Percentiles rank a stretch among this genome's conserved stretches.
phyloP scores from a whole-genome alignment of 768 basidiomycete species.

The Galerina sulciceps region DNA sequence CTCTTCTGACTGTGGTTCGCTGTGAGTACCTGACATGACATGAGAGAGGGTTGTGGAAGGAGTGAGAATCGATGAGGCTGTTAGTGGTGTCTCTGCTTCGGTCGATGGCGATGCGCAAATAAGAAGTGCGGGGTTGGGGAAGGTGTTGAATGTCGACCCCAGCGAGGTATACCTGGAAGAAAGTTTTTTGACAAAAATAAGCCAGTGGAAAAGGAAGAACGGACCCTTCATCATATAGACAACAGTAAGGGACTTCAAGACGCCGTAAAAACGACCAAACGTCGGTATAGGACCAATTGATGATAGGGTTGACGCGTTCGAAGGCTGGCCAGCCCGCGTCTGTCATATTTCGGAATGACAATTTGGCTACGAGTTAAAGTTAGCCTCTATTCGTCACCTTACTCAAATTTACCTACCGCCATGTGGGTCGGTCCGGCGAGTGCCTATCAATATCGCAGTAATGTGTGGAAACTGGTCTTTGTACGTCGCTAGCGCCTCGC shows the following conservation, averaged over 20 bases:
- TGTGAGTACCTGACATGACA: conserved; percentile 27
- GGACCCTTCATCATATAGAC: conserved; percentile 90
- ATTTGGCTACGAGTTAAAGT: conserved; percentile 50
- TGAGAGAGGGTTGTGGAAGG: conserved; percentile 26
- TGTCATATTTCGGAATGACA: conserved; percentile 77
- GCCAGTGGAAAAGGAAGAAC: not conserved
- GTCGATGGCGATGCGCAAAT: conserved; percentile 23
- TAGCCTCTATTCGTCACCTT: too few relatives aligned
- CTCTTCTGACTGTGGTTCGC: conserved; percentile 5
- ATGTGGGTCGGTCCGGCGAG: conserved; percentile 88
- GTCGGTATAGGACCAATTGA: conserved; percentile 91
- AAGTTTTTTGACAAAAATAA: not conserved
- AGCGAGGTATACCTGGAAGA: conserved; percentile 89
- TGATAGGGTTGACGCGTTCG: conserved; percentile 92
- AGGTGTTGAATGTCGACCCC: conserved; percentile 94
- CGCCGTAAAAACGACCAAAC: conserved; percentile 87
- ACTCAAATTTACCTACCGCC: conserved; percentile 66
- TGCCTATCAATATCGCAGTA: conserved; percentile 87
- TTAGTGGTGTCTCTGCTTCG: conserved; percentile 16
- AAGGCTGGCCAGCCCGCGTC: conserved; percentile 91
- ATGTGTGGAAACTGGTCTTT: conserved; percentile 68
- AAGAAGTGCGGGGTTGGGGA: conserved; percentile 87
- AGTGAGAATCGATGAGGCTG: conserved; percentile 27
- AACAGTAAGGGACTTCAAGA: conserved; percentile 84
- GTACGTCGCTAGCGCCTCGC: conserved; percentile 74